Evolutionary conservation across 2,329 filamentous ascomycete genomes (phyloP).

Genomic region (Podosphaera fusca): DNA sequence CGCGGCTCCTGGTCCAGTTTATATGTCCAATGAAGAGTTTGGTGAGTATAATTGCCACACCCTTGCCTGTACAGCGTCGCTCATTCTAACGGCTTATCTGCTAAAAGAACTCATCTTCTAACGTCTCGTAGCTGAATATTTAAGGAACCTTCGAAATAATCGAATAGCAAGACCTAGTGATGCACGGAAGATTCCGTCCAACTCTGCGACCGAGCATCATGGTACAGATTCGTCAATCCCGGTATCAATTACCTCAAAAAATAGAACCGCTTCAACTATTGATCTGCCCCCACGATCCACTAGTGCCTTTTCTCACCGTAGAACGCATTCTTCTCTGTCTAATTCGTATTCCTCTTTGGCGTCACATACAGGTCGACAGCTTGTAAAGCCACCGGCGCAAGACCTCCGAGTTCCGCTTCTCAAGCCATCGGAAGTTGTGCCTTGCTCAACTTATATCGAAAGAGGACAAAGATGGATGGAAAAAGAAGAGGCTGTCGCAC

Average conservation of each 20-base stretch:
- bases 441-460: slow-evolving; percentile 48
- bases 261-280: slow-evolving; percentile 1
- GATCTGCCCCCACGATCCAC: slow-evolving; percentile 8
- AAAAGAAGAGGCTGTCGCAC: slow-evolving; percentile 48
- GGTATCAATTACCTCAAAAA: slow-evolving; percentile 2
- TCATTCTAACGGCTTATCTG: neutral
- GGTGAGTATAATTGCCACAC: slow-evolving; percentile 21
- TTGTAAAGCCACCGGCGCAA: slow-evolving; percentile 9
- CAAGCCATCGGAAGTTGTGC: slow-evolving; percentile 36
- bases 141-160: slow-evolving; percentile 46
- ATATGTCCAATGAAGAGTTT: slow-evolving; percentile 46
- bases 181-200: slow-evolving; percentile 37
- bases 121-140: slow-evolving; percentile 35
- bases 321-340: slow-evolving; percentile 13
- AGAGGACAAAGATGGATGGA: slow-evolving; percentile 58
- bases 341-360: slow-evolving; percentile 11
- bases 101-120: slow-evolving; percentile 1
- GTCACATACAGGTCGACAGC: slow-evolving; percentile 13
- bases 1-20: slow-evolving; percentile 35
- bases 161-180: slow-evolving; percentile 45
- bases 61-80: neutral
- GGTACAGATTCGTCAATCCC: slow-evolving; percentile 19
- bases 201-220: slow-evolving; percentile 12
- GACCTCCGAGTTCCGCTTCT: slow-evolving; percentile 17
- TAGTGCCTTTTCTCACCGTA: slow-evolving; percentile 10